Evolutionary conservation across 352 stramenopile species (phyloP), one percentile per base, ranked within the genome.

Genomic region (Pilasporangium apinafurcum): DNA sequence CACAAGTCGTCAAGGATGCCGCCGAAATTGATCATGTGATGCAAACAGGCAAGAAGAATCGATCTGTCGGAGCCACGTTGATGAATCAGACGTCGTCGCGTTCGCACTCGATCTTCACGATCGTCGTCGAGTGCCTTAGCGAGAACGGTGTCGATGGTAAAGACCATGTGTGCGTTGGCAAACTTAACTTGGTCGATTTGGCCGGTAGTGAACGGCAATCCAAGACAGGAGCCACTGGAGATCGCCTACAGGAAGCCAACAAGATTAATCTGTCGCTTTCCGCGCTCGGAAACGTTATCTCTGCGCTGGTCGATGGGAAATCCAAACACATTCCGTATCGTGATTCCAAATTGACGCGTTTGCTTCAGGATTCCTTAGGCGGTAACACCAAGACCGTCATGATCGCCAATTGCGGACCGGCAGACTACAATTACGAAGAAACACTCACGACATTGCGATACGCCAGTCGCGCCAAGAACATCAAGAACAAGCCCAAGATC

Each of bases 301-400:
- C 83, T 42, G 71, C 69, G 7, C 48, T 90, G 24, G 78, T 61
- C 0, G 52, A 71, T 22, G 62, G 53, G 12, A 75, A 60, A 21
- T 27, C 45, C 9, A 60, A 55, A 29, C 63, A 81, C 44, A 29
- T 86, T 29, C 86, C 87, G 14, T 97, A 94, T 42, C 56, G 87
- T 25, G 95, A 99, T 63, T 97, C 81, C 1, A 99, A 99, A 62
- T 72, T 99, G 5, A 99, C 96, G n/a, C 62, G 96, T 13, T 64
- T 99, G 14, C 68, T 99, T 24, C 95, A 98, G 57, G 95, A 98
- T 53, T 97, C 83, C 13, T 69, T 99, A 4, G 96, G 95, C 44
- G 96, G 96, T 21, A 99, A 99, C 56, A 98, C 95, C 0, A 97
- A 98, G 66, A 99, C 96, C 1, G 92, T 98, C 30, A 99, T 99